Conservation (phyloP, 768 basidiomycete genomes). For the Suillus variegatus region DNA sequence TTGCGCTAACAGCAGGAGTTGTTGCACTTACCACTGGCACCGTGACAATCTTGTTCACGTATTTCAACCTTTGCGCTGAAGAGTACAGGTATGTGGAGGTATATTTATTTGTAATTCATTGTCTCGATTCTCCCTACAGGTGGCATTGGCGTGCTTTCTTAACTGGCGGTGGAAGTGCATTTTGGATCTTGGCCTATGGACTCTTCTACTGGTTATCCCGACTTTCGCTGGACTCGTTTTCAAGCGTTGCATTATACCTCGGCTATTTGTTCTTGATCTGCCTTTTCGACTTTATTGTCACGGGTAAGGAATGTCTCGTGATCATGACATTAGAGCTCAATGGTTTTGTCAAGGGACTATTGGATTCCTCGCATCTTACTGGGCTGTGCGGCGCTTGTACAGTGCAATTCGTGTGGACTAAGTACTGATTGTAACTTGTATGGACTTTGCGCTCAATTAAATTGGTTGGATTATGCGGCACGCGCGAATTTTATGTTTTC, state of each 20-base stretch:
- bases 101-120: neutral
- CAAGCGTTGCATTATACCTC: conserved; percentile 82
- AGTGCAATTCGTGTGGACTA: conserved; percentile 77
- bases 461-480: neutral
- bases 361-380: conserved; percentile 89
- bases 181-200: conserved; percentile 86
- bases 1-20: conserved; percentile 83
- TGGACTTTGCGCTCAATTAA: neutral
- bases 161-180: conserved; percentile 85
- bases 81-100: conserved; percentile 74
- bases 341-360: conserved; percentile 66
- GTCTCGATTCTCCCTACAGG: conserved; percentile 35
- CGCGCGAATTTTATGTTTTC: too few species aligned
- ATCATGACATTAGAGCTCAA: conserved; percentile 7
- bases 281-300: conserved; percentile 84
- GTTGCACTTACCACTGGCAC: conserved; percentile 89
- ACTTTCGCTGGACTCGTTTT: conserved; percentile 80
- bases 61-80: conserved; percentile 92
- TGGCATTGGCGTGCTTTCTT: conserved; percentile 98
- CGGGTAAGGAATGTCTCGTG: conserved; percentile 51
- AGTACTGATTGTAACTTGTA: neutral
- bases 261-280: conserved; percentile 87
- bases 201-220: conserved; percentile 87
- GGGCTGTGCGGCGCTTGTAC: conserved; percentile 86
- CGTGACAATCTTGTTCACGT: conserved; percentile 84